phyloP scores from a whole-genome alignment of 768 basidiomycete genomes.

The Rhizopogon vesiculosus region DNA sequence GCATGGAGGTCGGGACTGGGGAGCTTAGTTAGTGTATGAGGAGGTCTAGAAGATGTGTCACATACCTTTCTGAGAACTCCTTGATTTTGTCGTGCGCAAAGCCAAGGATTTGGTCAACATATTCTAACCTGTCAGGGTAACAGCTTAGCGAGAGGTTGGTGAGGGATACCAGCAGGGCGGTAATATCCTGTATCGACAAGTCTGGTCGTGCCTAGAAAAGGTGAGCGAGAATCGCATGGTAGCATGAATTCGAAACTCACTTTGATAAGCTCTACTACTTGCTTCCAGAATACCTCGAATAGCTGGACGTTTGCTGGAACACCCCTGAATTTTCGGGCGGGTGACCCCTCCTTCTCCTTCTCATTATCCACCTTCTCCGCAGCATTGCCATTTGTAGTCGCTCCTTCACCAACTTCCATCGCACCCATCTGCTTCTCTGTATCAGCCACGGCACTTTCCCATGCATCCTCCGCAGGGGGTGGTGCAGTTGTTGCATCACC shows the following conservation, averaged over 20 bases:
- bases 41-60: background rate
- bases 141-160: slow-evolving; percentile 94
- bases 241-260: slow-evolving; percentile 34
- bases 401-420: background rate
- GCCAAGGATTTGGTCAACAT: slow-evolving; percentile 91
- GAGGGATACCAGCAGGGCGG: slow-evolving; percentile 91
- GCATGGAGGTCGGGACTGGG: slow-evolving; percentile 82
- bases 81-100: slow-evolving; percentile 86
- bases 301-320: slow-evolving; percentile 92
- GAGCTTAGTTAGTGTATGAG: background rate
- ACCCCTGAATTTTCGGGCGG: slow-evolving; percentile 84
- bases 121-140: slow-evolving; percentile 95
- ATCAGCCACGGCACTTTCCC: slow-evolving; percentile 18
- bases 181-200: slow-evolving; percentile 95
- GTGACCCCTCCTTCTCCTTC: slow-evolving; percentile 53
- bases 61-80: slow-evolving; percentile 77
- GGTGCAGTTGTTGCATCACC: slow-evolving; percentile 23
- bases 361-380: slow-evolving; percentile 39
- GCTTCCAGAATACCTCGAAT: slow-evolving; percentile 99
- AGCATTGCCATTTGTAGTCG: slow-evolving; percentile 14
- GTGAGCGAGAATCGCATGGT: slow-evolving; percentile 3
- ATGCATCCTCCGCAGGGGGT: slow-evolving; percentile 20
- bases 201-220: slow-evolving; percentile 84
- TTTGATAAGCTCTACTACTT: slow-evolving; percentile 97
- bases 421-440: slow-evolving; percentile 14